A percentile compares a stretch with the other conserved stretches of the same genome.
phyloP scores from a whole-genome alignment of 352 stramenopile species.

The Discostella stelligera region DNA sequence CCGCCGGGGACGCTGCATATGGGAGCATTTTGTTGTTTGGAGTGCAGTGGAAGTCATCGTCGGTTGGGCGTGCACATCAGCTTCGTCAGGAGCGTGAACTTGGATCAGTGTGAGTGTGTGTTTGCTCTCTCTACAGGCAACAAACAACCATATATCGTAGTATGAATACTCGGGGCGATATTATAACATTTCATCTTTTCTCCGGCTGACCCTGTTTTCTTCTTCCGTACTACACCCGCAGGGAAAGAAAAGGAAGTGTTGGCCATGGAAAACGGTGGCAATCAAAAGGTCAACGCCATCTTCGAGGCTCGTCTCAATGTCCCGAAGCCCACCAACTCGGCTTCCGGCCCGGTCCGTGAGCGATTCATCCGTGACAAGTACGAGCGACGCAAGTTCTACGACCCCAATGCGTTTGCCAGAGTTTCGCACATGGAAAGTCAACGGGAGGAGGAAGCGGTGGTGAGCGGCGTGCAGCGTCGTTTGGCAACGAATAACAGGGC shows the following conservation, averaged over 20 bases:
- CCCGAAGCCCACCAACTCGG: constrained; percentile 66
- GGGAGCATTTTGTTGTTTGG: constrained; percentile 93
- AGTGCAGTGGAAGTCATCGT: constrained; percentile 96
- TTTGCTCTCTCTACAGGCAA: neutral
- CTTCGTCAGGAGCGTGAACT: constrained; percentile 94
- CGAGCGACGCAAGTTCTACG: constrained; percentile 81
- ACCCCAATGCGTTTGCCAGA: constrained; percentile 54
- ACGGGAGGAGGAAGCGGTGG: constrained; percentile 32
- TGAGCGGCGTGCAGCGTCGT: constrained; percentile 41
- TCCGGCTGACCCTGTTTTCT: neutral
- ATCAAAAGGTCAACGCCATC: constrained; percentile 79
- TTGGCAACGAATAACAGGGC: constrained; percentile 32
- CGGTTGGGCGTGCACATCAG: constrained; percentile 96
- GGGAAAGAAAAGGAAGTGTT: constrained; percentile 83
- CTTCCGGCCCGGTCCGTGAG: constrained; percentile 70
- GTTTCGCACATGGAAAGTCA: constrained; percentile 32
- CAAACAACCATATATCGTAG: too few relatives aligned
- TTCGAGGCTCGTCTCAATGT: constrained; percentile 71
- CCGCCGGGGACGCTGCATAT: constrained; percentile 70
- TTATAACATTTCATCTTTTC: neutral
- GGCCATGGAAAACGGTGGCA: constrained; percentile 82
- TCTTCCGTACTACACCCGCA: constrained; percentile 19
- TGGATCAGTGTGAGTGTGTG: constrained; percentile 89
- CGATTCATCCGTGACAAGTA: constrained; percentile 84
- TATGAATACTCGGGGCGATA: too few relatives aligned